phyloP scores from a whole-genome alignment of 306 rosid genomes.

The Dryas octopetala region DNA sequence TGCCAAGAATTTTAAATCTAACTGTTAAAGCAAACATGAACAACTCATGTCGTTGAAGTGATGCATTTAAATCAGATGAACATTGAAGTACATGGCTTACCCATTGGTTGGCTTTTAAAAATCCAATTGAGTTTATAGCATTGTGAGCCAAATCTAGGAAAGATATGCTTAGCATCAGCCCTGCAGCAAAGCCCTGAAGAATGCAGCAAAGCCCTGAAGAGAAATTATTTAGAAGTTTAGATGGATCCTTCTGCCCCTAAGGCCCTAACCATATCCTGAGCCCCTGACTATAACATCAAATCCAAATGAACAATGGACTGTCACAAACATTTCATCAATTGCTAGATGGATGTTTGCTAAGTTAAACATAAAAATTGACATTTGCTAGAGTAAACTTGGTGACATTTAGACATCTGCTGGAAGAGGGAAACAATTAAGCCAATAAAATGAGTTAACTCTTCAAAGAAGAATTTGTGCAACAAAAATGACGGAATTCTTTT shows the following conservation, averaged over 20 bases:
- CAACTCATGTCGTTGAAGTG: not conserved
- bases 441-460: not conserved
- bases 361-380: not conserved
- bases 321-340: not conserved
- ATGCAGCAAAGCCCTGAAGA: constrained; percentile 90
- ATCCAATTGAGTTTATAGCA: constrained; percentile 89
- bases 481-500: not conserved
- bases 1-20: constrained; percentile 24
- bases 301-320: not conserved
- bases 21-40: constrained; percentile 19
- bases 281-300: not conserved
- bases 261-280: not conserved
- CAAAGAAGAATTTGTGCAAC: not conserved
- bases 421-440: not conserved
- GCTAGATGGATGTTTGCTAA: not conserved
- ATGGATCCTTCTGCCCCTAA: not conserved
- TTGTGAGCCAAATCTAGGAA: constrained; percentile 98
- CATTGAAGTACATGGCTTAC: constrained; percentile 36
- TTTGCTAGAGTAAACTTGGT: not conserved
- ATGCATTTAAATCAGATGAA: constrained; percentile 3
- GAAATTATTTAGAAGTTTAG: constrained; percentile 15
- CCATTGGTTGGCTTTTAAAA: constrained; percentile 93
- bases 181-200: constrained; percentile 93
- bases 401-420: not conserved
- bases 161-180: constrained; percentile 93